A percentile compares a stretch with the other conserved stretches of the same genome.
phyloP scores from a whole-genome alignment of 2,329 filamentous ascomycete species.

The Sclerotinia glacialis region DNA sequence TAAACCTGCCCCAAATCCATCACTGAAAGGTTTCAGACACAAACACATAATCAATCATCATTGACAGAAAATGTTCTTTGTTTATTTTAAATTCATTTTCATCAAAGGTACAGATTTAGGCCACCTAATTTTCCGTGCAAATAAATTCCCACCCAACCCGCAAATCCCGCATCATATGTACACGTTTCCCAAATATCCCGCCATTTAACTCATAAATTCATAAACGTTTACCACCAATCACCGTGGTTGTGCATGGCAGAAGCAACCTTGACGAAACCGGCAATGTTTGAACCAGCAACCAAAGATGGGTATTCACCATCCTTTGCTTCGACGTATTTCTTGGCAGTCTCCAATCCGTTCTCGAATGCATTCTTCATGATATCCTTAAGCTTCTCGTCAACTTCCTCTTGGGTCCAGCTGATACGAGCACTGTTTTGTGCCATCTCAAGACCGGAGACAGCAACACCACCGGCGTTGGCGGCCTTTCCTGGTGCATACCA shows the following conservation, averaged over 20 bases:
- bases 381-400: conserved; percentile 82
- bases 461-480: conserved; percentile 95
- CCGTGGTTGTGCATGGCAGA: conserved; percentile 94
- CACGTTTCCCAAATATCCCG: conserved; percentile 6
- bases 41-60: not conserved
- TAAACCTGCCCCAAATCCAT: not conserved
- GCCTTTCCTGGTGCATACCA: conserved; percentile 99
- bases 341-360: conserved; percentile 82
- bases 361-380: conserved; percentile 96
- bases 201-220: conserved; percentile 4
- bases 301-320: conserved; percentile 86
- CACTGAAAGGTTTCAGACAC: not conserved
- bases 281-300: conserved; percentile 94
- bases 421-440: conserved; percentile 92
- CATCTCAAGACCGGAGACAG: conserved; percentile 97
- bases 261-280: conserved; percentile 94
- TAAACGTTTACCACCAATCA: conserved; percentile 71
- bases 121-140: not conserved
- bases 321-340: conserved; percentile 75
- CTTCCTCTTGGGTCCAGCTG: conserved; percentile 83
- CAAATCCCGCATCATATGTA: conserved; percentile 16
- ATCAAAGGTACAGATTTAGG: not conserved
- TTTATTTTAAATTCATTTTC: not conserved
- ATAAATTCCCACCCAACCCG: conserved; percentile 13
- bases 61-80: not conserved